Evolutionary conservation across 2,329 filamentous ascomycete genomes (phyloP), one percentile per base, ranked within the genome.

Genomic region (Pseudopyricularia javanii): DNA sequence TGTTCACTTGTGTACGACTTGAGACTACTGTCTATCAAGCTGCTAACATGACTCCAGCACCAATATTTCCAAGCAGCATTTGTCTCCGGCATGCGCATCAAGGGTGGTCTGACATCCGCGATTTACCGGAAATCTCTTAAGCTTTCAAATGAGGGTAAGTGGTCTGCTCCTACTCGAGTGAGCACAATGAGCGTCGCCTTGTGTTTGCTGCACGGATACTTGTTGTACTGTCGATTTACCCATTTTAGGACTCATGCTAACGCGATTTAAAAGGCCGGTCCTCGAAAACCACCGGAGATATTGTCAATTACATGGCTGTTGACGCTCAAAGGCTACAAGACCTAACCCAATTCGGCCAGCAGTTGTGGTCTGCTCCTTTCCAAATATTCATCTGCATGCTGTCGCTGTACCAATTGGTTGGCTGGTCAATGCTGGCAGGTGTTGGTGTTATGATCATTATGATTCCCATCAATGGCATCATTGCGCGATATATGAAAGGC

Each of bases 221-320:
- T 15, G 22, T 15, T 11, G 17, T n/a, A 24, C 8, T 6, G 1
- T 12, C 22, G 7, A 20, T 24, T 26, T 15, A n/a, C n/a, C n/a
- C n/a, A n/a, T n/a, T n/a, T n/a, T n/a, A n/a, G n/a, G n/a, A n/a
- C n/a, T n/a, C n/a, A n/a, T n/a, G n/a, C n/a, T n/a, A n/a, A n/a
- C n/a, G n/a, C n/a, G n/a, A n/a, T n/a, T n/a, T n/a, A n/a, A 45
- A 20, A 45, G 40, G 93, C 8, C 82, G 91, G 52, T 79, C 90
- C 2, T 71, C 83, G 47, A 96, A 97, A 70, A 88, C 88, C 0
- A 98, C 93, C 0, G 93, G 93, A 54, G 94, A 98, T 63, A 97
- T 98, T 63, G 93, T 98, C 66, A 98, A 98, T 65, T 93, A 95
- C 70, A 98, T 98, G 91, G 93, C 94, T 47, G 91, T 98, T 9